Base-by-base conservation (phyloP, 495 filamentous ascomycete genomes). In the Hyaloscypha bicolor region DNA sequence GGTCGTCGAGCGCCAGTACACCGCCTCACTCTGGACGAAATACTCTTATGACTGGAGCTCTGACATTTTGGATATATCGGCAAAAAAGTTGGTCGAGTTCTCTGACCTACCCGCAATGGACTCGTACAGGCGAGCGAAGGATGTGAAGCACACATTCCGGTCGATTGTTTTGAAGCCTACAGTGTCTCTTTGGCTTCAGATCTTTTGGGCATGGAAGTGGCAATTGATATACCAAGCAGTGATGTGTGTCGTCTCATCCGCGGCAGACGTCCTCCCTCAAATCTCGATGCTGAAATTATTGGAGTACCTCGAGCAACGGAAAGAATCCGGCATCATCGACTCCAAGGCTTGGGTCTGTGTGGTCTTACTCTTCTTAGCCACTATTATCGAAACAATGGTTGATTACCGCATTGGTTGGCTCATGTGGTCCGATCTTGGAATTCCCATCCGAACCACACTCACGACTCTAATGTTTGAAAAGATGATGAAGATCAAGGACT, bases 381-480 rank as follows among this genome's bases (percentile, higher is more conserved):
- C 64, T 2, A 52, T 70, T 31, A 30, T 51, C 2, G 35, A 61
- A 31, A 65, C 60, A 2, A 0, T 62, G 22, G 55, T 67, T 12
- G 67, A 69, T 59, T 60, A 57, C 48, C 55, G 70, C 22, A 33
- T 72, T n/a, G 21, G 4, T 29, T 93, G 90, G 90, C 69, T 88
- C 30, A 83, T 85, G 1, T 90, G 80, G 72, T 85, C 86, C 0
- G 81, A 84, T 45, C 70, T 92, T 1, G 81, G 80, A 33, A 79
- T 91, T 19, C 89, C 89, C 2, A 80, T 93, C 22, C 86, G 88
- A 29, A 81, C 85, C 21, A 86, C 92, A 60, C 80, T 94, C 3
- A 88, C 89, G 3, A 85, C 90, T 0, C 76, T 92, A 30, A 82
- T 94, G 19, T 94, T 93, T 69, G 83, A 86, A 55, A 94, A 96